A percentile compares a stretch with the other conserved stretches of the same genome.
Evolutionary conservation across 192 early-diverging fungal genomes (phyloP).

Genomic region (Linnemannia exigua): DNA sequence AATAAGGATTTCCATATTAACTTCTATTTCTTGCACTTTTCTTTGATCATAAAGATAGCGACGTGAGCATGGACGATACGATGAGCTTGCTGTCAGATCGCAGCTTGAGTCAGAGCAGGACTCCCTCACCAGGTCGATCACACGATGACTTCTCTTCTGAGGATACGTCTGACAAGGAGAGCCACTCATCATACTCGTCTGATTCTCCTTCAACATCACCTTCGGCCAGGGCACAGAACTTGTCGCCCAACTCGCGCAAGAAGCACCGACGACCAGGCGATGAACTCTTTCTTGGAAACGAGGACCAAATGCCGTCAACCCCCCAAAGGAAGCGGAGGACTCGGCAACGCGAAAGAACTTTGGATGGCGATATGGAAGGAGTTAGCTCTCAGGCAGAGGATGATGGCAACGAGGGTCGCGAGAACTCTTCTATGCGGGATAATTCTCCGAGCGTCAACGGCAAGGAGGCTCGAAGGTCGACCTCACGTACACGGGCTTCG

Average conservation of each 20-base stretch:
- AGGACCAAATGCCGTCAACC: not conserved
- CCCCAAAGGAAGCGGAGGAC: not conserved
- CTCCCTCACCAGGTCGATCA: constrained; percentile 21
- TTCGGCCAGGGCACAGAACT: not conserved
- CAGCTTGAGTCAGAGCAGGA: constrained; percentile 17
- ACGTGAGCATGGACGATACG: constrained; percentile 40
- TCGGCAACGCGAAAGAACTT: not conserved
- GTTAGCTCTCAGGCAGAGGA: constrained; percentile 28
- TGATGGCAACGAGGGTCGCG: not conserved
- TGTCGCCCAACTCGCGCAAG: constrained; percentile 22
- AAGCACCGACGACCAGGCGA: constrained; percentile 33
- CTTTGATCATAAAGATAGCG: constrained; percentile 24
- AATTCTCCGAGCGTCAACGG: constrained; percentile 20
- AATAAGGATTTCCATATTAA: no score
- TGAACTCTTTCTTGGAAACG: constrained; percentile 34
- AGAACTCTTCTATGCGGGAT: constrained; percentile 7
- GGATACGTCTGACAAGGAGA: constrained; percentile 53
- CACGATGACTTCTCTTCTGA: constrained; percentile 23
- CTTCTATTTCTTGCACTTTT: not conserved
- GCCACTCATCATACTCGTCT: constrained; percentile 39
- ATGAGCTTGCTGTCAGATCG: constrained; percentile 35
- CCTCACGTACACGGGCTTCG: constrained; percentile 21
- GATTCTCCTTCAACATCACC: constrained; percentile 25
- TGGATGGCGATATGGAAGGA: constrained; percentile 26
- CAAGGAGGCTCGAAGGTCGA: constrained; percentile 23